Conservation (phyloP, 2,329 filamentous ascomycete genomes). For the Aspergillus piperis region DNA sequence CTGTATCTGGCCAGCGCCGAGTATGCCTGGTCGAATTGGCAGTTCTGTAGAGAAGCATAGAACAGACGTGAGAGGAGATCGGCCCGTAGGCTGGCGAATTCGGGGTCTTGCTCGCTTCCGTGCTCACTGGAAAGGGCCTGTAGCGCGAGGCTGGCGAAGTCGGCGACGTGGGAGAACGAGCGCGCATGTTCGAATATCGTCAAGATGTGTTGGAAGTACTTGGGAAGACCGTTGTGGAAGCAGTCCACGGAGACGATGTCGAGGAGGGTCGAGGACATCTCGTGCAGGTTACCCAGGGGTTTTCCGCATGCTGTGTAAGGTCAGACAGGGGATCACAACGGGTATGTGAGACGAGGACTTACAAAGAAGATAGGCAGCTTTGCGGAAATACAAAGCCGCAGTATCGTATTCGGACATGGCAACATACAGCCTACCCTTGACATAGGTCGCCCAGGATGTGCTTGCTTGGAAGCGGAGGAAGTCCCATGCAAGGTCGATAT, state of each 20-base stretch:
- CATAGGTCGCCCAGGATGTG: slow-evolving; percentile 67
- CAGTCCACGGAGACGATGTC: slow-evolving; percentile 70
- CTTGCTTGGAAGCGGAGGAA: slow-evolving; percentile 66
- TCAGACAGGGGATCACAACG: slow-evolving; percentile 19
- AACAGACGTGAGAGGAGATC: slow-evolving; percentile 85
- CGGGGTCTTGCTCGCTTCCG: slow-evolving; percentile 35
- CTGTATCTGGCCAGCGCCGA: slow-evolving; percentile 72
- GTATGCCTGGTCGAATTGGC: slow-evolving; percentile 80
- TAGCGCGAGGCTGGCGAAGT: slow-evolving; percentile 76
- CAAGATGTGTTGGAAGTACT: slow-evolving; percentile 85
- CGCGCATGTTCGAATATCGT: slow-evolving; percentile 77
- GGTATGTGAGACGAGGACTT: slow-evolving; percentile 46
- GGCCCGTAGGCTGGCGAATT: slow-evolving; percentile 52
- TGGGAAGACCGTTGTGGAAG: slow-evolving; percentile 72
- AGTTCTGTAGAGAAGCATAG: slow-evolving; percentile 74
- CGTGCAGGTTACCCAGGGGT: slow-evolving; percentile 46
- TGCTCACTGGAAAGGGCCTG: slow-evolving; percentile 56
- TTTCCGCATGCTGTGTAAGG: slow-evolving; percentile 44
- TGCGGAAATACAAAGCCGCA: slow-evolving; percentile 76
- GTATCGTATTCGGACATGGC: slow-evolving; percentile 71
- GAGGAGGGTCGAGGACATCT: slow-evolving; percentile 63
- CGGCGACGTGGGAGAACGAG: slow-evolving; percentile 76
- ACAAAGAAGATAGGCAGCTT: slow-evolving; percentile 81
- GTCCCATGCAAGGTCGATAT: slow-evolving; percentile 64
- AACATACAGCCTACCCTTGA: slow-evolving; percentile 78